Evolutionary conservation across 176 grass and related monocot species (phyloP), one percentile per base, ranked within the genome.

Genomic region (Eragrostis nindensis): DNA sequence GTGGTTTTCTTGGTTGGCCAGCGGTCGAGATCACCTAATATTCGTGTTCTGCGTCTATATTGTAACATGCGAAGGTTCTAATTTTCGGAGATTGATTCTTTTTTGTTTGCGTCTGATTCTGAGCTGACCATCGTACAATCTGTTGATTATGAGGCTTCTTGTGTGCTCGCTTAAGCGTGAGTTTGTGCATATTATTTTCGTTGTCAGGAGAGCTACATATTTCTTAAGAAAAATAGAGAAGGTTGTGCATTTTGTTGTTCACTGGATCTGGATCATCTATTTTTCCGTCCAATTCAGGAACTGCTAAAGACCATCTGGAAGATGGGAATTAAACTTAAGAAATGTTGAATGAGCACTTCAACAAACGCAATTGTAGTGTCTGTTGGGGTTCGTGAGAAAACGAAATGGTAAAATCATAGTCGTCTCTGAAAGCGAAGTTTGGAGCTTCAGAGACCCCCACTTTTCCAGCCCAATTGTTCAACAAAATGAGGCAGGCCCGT

Each of bases 31-130:
- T 56, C 62, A 54, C 40, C 60, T 42, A 79, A 60, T 84, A 68
- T 70, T 47, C 32, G 49, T 32, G 53, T 68, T 77, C n/a, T 85
- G 42, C 19, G 41, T 55, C 47, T 57, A 3, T 16, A 30, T 7
- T 83, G 57, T 78, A 36, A 73, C 44, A 42, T 77, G 77, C 27
- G 22, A 66, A 85, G 13, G 38, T 42, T 70, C 62, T 66, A 57
- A 71, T 5, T 63, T 32, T 67, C 18, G 25, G 72, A 73, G 27
- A 6, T 76, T 72, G 47, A 65, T 76, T 57, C 5, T 75, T 29
- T 29, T 62, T 77, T 47, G 54, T 22, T 63, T 66, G 54, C 7
- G 18, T 62, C 68, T 71, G 46, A 62, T 69, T 61, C 61, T 84
- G 69, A 80, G 61, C 41, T 73, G 40, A 73, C 39, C 21, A 65